phyloP scores from a whole-genome alignment of 2,329 filamentous ascomycete genomes.

The Aspergillus phoenicis region DNA sequence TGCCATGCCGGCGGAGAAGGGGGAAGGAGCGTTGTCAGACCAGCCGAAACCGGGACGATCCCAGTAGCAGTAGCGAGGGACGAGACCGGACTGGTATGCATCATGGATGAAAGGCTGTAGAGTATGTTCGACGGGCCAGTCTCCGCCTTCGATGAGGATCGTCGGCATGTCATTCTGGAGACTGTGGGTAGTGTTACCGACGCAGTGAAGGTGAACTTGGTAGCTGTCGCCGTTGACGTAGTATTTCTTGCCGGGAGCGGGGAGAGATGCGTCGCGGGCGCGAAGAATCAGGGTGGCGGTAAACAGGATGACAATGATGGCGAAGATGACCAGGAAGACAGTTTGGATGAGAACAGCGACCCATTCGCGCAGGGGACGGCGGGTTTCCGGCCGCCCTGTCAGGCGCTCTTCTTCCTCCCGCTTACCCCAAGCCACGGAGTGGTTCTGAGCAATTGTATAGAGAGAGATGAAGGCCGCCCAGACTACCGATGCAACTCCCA shows the following conservation, averaged over 20 bases:
- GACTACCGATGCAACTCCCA: slow-evolving; percentile 80
- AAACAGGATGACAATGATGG: slow-evolving; percentile 70
- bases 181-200: slow-evolving; percentile 65
- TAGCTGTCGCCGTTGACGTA: slow-evolving; percentile 85
- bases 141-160: slow-evolving; percentile 81
- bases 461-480: slow-evolving; percentile 80
- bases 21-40: slow-evolving; percentile 89
- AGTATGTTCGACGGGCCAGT: slow-evolving; percentile 74
- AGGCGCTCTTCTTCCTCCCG: slow-evolving; percentile 87
- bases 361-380: slow-evolving; percentile 83
- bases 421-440: slow-evolving; percentile 88
- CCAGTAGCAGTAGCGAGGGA: slow-evolving; percentile 89
- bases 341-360: slow-evolving; percentile 74
- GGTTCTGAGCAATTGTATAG: slow-evolving; percentile 78
- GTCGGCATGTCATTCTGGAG: slow-evolving; percentile 64
- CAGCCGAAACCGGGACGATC: slow-evolving; percentile 89
- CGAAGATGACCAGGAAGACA: slow-evolving; percentile 69
- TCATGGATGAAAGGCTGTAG: slow-evolving; percentile 79
- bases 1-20: slow-evolving; percentile 90
- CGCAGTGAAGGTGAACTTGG: slow-evolving; percentile 80
- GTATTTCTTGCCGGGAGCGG: slow-evolving; percentile 72
- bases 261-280: slow-evolving; percentile 73
- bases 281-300: slow-evolving; percentile 79
- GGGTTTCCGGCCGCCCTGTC: slow-evolving; percentile 83
- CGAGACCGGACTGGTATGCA: slow-evolving; percentile 76